phyloP scores from a whole-genome alignment of 2,329 filamentous ascomycete genomes.

The Talaromyces albobiverticillius region DNA sequence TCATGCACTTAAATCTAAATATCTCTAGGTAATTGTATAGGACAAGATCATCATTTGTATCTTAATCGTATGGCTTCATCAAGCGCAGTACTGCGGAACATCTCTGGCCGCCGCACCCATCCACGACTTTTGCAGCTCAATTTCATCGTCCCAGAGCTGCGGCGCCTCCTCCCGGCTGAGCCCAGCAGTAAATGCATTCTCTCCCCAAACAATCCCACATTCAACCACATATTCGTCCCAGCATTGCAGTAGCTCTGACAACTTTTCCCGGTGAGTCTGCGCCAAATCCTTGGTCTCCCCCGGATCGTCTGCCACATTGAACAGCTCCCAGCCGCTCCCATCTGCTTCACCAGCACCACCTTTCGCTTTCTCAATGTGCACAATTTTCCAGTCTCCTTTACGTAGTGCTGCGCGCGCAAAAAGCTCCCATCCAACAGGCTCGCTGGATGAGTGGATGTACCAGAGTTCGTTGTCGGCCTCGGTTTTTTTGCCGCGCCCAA shows the following conservation, averaged over 20 bases:
- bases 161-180: background rate
- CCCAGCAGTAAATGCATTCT: background rate
- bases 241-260: conserved; percentile 10
- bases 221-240: conserved; percentile 18
- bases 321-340: conserved; percentile 16
- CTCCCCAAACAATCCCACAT: conserved; percentile 12
- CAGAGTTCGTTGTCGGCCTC: conserved; percentile 19
- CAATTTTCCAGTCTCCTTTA: conserved; percentile 19
- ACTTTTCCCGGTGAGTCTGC: background rate
- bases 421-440: conserved; percentile 21
- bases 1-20: too few species aligned
- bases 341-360: conserved; percentile 19
- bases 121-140: background rate
- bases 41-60: too few species aligned
- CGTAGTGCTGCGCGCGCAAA: conserved; percentile 18
- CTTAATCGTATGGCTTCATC: too few species aligned
- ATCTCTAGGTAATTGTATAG: too few species aligned
- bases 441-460: conserved; percentile 18
- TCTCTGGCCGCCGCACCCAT: background rate
- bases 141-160: background rate
- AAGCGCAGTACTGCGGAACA: too few species aligned
- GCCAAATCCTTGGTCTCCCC: background rate
- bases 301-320: conserved; percentile 14
- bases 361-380: conserved; percentile 17
- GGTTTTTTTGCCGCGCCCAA: conserved; percentile 4